Evolutionary conservation across 1,284 basidiomycete species (phyloP), one percentile per base, ranked within the genome.

Genomic region (Trichosporon coremiiforme): DNA sequence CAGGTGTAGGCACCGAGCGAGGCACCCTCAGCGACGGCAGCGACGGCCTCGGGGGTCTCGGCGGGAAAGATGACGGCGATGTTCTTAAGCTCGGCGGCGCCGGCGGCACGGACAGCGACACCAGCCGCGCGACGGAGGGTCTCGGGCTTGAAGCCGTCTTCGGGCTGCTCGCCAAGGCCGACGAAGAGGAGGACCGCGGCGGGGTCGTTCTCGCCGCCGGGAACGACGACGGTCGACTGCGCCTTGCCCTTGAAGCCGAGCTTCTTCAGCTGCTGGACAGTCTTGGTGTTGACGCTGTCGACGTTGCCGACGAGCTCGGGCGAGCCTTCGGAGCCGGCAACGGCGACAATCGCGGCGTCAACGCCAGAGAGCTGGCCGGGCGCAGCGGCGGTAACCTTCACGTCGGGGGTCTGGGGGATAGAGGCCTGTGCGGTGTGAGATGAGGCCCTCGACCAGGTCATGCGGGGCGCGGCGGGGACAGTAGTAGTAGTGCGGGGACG

Each of bases 1-100:
- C 72, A 73, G 3, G 69, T 65, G 68, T 70, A 73, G 22, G 69
- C 68, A n/a, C 72, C 72, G 38, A 73, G 72, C 33, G 22, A 47
- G 0, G 72, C 69, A 3, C 72, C 72, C 68, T 73, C 72, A 5
- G 72, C 36, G 7, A 69, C 70, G 7, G 72, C 72, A 6, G 68
- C 57, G 66, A 70, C 64, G 4, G 63, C 25, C 57, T 70, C 72
- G 31, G 69, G 13, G 7, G 47, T 29, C 13, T 38, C 20, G n/a
- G 60, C 53, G 35, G 72, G 72, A 10, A 71, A 47, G 17, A 36
- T 5, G 22, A 73, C 66, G 17, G 70, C 67, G 17, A 73, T 69
- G 22, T 35, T 60, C 9, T 13, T 17, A 22, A 64, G 17, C 50
- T 73, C 66, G 25, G 66, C 25, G 38, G 57, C 69, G 15, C 55